Evolutionary conservation across 208 protist species (phyloP), one percentile per base, ranked within the genome.

Genomic region (Novymonas esmeraldas): DNA sequence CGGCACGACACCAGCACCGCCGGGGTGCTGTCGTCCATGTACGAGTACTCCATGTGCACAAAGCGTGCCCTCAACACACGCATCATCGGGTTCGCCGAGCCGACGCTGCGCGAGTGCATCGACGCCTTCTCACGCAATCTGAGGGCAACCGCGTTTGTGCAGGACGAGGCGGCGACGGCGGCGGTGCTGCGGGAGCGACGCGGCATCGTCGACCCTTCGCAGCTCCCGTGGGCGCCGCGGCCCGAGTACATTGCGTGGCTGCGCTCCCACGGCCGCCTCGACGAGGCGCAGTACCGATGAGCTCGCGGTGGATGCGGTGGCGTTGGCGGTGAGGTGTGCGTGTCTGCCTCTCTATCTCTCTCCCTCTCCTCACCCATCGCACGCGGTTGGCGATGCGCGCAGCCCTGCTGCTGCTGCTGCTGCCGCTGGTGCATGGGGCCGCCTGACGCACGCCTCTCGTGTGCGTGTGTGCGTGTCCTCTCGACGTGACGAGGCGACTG

Each of bases 81-180:
- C 41, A 92, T 96, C 52, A 91, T 96, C 39, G 87, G 91, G 10
- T 96, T 96, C 60, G 81, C 83, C 11, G 88, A 96, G 44, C 88
- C 91, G 20, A 86, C 91, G 24, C 70, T 96, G 44, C 65, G 85
- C 56, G 74, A 89, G 52, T 96, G 91, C 76, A 69, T 86, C n/a
- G 78, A 96, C 31, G 79, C 84, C 39, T 62, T 94, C 20, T 72
- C 78, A 18, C 55, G 85, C 6, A 62, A 79, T 34, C n/a, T 85
- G 28, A 81, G 68, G 45, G 85, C 90, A 7, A 89, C 72, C n/a
- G 5, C 44, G 1, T 10, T 77, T 24, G 64, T 88, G 6, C 81
- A 79, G 0, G 59, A 74, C 46, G 65, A 80, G 46, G 61, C 57
- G 13, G 82, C 48, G 31, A 57, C 76, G 11, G 55, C 89, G 1